Conservation (phyloP, 1,284 basidiomycete species). For the Coniophora puteana region DNA sequence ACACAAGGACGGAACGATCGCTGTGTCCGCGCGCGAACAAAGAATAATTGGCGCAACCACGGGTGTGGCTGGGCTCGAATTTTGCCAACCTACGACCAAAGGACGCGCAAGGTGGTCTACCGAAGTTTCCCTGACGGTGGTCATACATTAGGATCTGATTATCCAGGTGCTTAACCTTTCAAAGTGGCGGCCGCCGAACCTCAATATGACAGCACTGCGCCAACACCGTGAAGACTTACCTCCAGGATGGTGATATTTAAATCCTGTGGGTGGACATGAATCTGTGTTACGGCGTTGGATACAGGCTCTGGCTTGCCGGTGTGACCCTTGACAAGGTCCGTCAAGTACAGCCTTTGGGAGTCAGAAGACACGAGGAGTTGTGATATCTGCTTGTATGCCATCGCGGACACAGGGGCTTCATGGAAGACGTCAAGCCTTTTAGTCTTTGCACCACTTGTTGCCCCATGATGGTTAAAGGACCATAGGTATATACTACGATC, state of each 20-base stretch:
- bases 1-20: constrained; percentile 42
- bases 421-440: constrained; percentile 24
- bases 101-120: constrained; percentile 35
- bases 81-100: constrained; percentile 38
- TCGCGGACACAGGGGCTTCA: constrained; percentile 28
- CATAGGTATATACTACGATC: constrained; percentile 39
- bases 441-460: constrained; percentile 15
- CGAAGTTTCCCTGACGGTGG: constrained; percentile 33
- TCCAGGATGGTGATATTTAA: constrained; percentile 42
- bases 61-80: constrained; percentile 19
- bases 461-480: constrained; percentile 23
- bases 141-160: constrained; percentile 47
- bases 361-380: constrained; percentile 32
- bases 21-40: constrained; percentile 44
- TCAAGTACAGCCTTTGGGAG: constrained; percentile 29
- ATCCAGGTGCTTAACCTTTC: constrained; percentile 45
- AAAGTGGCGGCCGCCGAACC: constrained; percentile 12
- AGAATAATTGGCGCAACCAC: constrained; percentile 30
- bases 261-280: constrained; percentile 42
- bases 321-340: constrained; percentile 28
- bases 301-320: constrained; percentile 26
- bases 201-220: constrained; percentile 11
- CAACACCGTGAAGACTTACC: constrained; percentile 28
- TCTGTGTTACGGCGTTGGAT: constrained; percentile 39
- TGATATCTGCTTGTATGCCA: constrained; percentile 31